Base-by-base conservation (phyloP, 2,329 filamentous ascomycete genomes). In the Colletotrichum sojae region DNA sequence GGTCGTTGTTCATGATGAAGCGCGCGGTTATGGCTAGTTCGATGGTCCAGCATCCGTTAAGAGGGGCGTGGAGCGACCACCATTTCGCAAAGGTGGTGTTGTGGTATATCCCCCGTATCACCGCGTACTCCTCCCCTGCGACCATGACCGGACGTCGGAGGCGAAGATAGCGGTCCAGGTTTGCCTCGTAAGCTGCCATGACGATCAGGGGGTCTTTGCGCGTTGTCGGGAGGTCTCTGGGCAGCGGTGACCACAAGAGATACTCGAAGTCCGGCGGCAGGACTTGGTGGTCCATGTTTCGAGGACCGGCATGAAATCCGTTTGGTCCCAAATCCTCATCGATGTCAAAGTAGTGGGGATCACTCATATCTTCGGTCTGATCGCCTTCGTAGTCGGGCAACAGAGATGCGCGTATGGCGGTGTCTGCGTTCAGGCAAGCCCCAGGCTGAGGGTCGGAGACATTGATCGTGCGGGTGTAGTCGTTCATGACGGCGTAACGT, bases 51-150 rank as follows among this genome's bases (percentile, higher is more conserved):
- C 5, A n/a, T 22, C 12, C 13, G 31, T 9, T 10, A 3, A 36
- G 31, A 36, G 9, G 31, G 31, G 31, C 4, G 31, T 70, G 59
- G n/a, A 51, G 10, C 13, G 56, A 49, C 72, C 73, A 77, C 77
- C 79, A 82, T 15, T 73, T 73, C 1, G 80, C 80, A 70, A 80
- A 82, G 48, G 77, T 70, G 6, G 77, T 72, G 59, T 78, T 75
- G 70, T 82, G 77, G 59, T 82, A 81, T 39, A 82, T 78, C 6
- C 80, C 80, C 5, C 73, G 75, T 8, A 39, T 6, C n/a, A 59
- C 45, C 1, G 56, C 45, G n/a, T 18, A 2, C 6, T n/a, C 45
- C 25, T 59, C n/a, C 20, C 15, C n/a, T 8, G 9, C 20, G 18
- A 15, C 18, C 56, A n/a, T 22, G 20, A n/a, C 15, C 22, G 31